Percentiles rank a stretch among this genome's conserved stretches.
These are phyloP conservation scores for Chalciporus sphaerocephalus DNA, from an alignment of 768 basidiomycete genomes.

Conservation along the genomic window DNA sequence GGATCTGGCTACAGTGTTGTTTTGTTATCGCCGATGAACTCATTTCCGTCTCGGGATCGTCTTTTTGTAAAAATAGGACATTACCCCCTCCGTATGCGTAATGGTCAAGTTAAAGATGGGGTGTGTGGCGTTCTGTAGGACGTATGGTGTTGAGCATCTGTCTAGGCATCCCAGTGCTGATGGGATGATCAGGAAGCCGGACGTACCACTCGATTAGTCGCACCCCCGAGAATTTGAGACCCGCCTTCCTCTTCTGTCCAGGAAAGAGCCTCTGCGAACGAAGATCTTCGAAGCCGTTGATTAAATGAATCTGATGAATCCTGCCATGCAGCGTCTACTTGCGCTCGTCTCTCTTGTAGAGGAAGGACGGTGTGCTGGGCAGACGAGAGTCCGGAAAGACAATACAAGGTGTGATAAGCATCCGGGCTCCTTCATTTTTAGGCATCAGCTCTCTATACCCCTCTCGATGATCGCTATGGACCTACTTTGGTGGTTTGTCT, in stretches of 20 bases:
- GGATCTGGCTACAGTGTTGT: too few species aligned
- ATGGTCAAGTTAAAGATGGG: slow-evolving; percentile 74
- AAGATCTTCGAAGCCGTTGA: slow-evolving; percentile 35
- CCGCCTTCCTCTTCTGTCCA: slow-evolving; percentile 69
- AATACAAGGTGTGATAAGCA: slow-evolving; percentile 92
- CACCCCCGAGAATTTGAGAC: slow-evolving; percentile 52
- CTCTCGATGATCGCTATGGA: not conserved
- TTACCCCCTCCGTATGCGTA: slow-evolving; percentile 60
- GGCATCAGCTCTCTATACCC: not conserved
- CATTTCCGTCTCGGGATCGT: slow-evolving; percentile 35
- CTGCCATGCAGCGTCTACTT: slow-evolving; percentile 39
- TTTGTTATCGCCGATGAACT: slow-evolving; percentile 1
- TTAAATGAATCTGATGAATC: slow-evolving; percentile 23
- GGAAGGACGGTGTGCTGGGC: slow-evolving; percentile 77
- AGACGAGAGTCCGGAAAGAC: slow-evolving; percentile 81
- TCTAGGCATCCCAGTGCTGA: too few species aligned
- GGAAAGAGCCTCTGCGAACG: slow-evolving; percentile 53
- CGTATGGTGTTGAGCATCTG: not conserved
- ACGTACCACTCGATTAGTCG: slow-evolving; percentile 61
- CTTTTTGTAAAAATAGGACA: slow-evolving; percentile 73
- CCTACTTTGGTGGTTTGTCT: slow-evolving; percentile 94
- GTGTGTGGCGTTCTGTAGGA: slow-evolving; percentile 69
- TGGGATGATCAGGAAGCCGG: not conserved
- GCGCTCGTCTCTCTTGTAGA: slow-evolving; percentile 35
- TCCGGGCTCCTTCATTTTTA: slow-evolving; percentile 67